Evolutionary conservation across 345 rosid species (phyloP).

Genomic region (Tarenaya hassleriana): DNA sequence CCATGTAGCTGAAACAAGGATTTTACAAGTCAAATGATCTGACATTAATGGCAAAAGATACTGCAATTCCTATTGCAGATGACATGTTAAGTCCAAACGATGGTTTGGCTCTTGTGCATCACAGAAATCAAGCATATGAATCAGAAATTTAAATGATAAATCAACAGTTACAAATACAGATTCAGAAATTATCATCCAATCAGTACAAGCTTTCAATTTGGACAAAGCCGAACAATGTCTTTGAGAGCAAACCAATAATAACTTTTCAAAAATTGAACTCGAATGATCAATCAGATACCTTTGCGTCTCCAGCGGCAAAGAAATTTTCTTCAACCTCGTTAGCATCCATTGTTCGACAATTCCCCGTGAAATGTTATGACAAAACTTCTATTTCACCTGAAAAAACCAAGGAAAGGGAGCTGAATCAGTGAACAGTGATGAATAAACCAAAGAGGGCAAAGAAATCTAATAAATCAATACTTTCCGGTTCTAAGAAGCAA

Average conservation of each 20-base stretch:
- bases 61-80: neutral
- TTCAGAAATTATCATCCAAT: neutral
- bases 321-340: conserved; percentile 81
- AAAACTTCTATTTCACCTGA: conserved; percentile 39
- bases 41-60: conserved; percentile 12
- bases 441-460: conserved; percentile 8
- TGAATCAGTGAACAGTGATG: conserved; percentile 3
- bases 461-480: neutral
- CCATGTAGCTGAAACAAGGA: conserved; percentile 67
- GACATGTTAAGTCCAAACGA: conserved; percentile 1
- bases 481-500: neutral
- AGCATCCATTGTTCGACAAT: conserved; percentile 54
- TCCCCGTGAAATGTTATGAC: conserved; percentile 27
- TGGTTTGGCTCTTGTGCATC: neutral
- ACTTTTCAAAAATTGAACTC: neutral
- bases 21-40: conserved; percentile 10
- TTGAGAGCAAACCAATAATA: conserved; percentile 4
- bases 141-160: neutral
- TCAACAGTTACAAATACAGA: conserved; percentile 4
- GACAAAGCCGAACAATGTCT: neutral
- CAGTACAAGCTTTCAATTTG: neutral
- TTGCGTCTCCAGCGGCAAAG: conserved; percentile 87
- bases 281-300: conserved; percentile 43
- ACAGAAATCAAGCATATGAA: conserved; percentile 1
- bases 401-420: conserved; percentile 3